Percentiles rank a stretch among this genome's conserved stretches.
These are phyloP conservation scores for Halophytophthora polymorphica DNA, from an alignment of 352 stramenopile species.

Conservation along the genomic window DNA sequence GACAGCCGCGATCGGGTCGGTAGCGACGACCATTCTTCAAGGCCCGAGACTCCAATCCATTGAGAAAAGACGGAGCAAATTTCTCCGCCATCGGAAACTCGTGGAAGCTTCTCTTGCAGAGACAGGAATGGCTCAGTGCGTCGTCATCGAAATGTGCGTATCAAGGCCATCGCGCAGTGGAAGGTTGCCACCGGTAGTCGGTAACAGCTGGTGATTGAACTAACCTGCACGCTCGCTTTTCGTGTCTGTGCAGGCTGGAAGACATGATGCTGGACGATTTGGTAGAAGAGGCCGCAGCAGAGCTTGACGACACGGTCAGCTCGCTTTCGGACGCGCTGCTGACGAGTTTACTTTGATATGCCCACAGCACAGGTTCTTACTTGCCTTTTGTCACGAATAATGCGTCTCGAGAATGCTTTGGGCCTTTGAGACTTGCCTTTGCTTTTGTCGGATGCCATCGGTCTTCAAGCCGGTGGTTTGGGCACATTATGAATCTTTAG, in stretches of 20 bases:
- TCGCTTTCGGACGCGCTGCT: conserved; percentile 39
- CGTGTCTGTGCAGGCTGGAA: conserved; percentile 26
- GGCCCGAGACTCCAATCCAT: conserved; percentile 26
- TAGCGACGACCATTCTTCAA: conserved; percentile 19
- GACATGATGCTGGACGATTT: conserved; percentile 46
- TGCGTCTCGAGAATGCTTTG: too few species aligned
- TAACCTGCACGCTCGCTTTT: not conserved
- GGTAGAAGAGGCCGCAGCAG: conserved; percentile 29
- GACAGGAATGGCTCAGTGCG: conserved; percentile 53
- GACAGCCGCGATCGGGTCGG: conserved; percentile 1
- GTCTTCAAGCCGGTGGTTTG: too few species aligned
- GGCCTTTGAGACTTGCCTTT: too few species aligned
- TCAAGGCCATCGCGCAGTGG: not conserved
- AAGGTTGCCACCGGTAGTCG: not conserved
- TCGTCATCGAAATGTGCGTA: conserved; percentile 64
- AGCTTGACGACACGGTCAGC: conserved; percentile 35
- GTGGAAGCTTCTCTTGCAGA: conserved; percentile 53
- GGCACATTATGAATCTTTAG: too few species aligned
- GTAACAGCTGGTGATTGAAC: not conserved
- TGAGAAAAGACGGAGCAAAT: conserved; percentile 48
- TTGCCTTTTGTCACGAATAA: not conserved
- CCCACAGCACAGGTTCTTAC: too few species aligned
- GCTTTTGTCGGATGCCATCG: too few species aligned
- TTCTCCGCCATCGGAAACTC: conserved; percentile 47
- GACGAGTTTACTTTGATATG: conserved; percentile 23